Evolutionary conservation across 2,329 filamentous ascomycete species (phyloP), one percentile per base, ranked within the genome.

Genomic region (Aciculosporium take): DNA sequence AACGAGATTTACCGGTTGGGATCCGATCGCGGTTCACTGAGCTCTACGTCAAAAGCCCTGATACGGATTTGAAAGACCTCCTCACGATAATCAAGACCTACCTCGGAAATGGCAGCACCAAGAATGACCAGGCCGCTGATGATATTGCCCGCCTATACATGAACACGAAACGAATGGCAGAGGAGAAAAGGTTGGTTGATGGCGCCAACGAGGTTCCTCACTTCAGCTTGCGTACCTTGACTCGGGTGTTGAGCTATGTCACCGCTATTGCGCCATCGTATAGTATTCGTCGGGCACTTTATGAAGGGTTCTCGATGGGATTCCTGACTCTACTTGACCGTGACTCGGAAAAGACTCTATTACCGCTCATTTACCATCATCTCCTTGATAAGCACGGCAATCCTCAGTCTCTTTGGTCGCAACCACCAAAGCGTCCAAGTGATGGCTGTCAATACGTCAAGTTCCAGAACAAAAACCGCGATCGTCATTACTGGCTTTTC

Each of bases 291-390:
- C 70, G 93, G 53, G 84, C 89, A 9, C 66, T 96, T 1, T 94
- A 84, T 48, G 91, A 99, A 66, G 93, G 91, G 0, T 96, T 96
- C 56, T 87, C 85, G 13, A 98, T 98, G 93, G 91, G 88, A 38
- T 99, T 98, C 55, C 66, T 95, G 43, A 98, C 93, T 0, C 74
- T 95, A 5, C 69, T 99, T 10, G 81, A 89, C 53, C 74, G 77
- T 52, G 75, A 81, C 24, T 96, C 91, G 0, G 87, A 94, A 58
- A 72, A 76, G 45, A 66, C 87, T 38, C 71, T 96, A 4, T 67
- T 82, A 36, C 85, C 88, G 1, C 64, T 93, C 21, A 86, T 98
- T 40, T 75, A 84, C 42, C 78, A 86, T 48, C 74, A 91, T 53
- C 71, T 98, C 2, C 76, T 94, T 17, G 76, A 77, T 27, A 79